A percentile compares a stretch with the other conserved stretches of the same genome.
Conservation (phyloP, 176 grass and related monocot genomes). For the Aegilops sharonensis region DNA sequence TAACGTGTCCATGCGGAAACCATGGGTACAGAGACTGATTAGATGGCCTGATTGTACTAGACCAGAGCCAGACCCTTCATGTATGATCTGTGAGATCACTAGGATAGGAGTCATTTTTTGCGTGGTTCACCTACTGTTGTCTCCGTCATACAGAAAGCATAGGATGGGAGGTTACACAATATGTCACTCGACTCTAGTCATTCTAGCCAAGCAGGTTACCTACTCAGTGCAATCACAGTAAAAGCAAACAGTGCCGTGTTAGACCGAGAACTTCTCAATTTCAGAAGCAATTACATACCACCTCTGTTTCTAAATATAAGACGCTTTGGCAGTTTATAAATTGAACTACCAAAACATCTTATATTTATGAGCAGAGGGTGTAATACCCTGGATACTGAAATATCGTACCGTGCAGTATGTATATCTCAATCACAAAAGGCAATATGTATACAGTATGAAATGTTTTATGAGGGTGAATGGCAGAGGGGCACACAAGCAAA, state of each 20-base stretch:
- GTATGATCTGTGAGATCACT: conserved; percentile 23
- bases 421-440: too few species aligned
- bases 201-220: conserved; percentile 3
- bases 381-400: too few species aligned
- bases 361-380: too few species aligned
- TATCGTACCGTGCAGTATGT: not conserved
- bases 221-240: not conserved
- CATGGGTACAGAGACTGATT: not conserved
- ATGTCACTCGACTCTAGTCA: not conserved
- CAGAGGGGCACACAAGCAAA: not conserved
- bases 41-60: not conserved
- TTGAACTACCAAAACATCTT: too few species aligned
- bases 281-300: not conserved
- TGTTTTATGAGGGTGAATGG: not conserved
- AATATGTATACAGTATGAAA: too few species aligned
- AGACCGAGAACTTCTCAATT: not conserved
- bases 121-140: conserved; percentile 10
- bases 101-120: not conserved
- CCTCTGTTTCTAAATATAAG: too few species aligned
- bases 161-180: not conserved
- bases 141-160: conserved; percentile 12
- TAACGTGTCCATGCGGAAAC: not conserved
- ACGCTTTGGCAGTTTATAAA: too few species aligned
- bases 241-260: conserved; percentile 1
- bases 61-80: conserved; percentile 8